A percentile compares a stretch with the other conserved stretches of the same genome.
Evolutionary conservation across 129 eudicot genomes (phyloP).

Genomic region (Daucus carota): DNA sequence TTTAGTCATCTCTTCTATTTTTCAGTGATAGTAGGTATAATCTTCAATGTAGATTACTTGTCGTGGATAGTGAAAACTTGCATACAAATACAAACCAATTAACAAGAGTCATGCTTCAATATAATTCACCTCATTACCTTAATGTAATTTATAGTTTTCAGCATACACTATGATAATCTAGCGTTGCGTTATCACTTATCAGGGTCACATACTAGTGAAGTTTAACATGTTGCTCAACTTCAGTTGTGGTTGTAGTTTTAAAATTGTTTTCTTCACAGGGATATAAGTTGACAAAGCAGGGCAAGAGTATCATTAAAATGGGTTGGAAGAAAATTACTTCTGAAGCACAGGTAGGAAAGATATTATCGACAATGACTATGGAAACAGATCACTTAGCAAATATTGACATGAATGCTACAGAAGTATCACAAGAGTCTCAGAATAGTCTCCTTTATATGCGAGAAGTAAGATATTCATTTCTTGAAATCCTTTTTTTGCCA

Average conservation of each 20-base stretch:
- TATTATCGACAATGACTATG: constrained; percentile 78
- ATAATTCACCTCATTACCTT: not conserved
- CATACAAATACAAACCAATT: not conserved
- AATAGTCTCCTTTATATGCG: constrained; percentile 46
- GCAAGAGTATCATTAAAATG: constrained; percentile 54
- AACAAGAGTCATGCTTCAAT: not conserved
- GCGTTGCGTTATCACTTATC: not conserved
- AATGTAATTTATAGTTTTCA: not conserved
- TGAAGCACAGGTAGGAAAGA: constrained; percentile 43
- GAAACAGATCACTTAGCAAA: constrained; percentile 29
- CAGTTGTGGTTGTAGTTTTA: not conserved
- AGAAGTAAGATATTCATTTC: constrained; percentile 43
- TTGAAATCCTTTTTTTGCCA: constrained; percentile 3
- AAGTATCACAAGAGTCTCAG: constrained; percentile 17
- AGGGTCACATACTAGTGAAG: not conserved
- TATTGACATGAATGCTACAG: constrained; percentile 17
- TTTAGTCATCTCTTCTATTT: not conserved
- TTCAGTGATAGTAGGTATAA: not conserved
- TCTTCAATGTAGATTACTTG: not conserved
- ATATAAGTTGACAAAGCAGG: constrained; percentile 72
- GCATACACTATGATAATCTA: not conserved
- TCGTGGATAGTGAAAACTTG: not conserved
- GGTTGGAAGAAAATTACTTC: constrained; percentile 64
- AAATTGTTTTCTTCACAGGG: constrained; percentile 39
- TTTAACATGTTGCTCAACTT: not conserved